Evolutionary conservation across 768 basidiomycete species (phyloP), one percentile per base, ranked within the genome.

Genomic region (Hortiboletus campestris): DNA sequence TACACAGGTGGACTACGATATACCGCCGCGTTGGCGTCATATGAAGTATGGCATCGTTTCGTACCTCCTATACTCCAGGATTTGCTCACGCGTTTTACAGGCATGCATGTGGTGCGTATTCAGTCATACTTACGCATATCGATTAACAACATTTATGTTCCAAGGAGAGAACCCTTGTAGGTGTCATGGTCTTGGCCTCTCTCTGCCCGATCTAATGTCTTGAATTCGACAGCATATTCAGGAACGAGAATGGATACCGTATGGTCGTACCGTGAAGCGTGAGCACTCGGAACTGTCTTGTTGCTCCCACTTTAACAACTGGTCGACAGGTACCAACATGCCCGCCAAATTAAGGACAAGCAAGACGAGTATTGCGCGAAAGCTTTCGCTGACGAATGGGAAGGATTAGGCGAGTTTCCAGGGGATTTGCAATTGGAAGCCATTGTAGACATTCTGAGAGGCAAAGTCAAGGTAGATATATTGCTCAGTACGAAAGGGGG

Each of bases 401-500:
- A 72, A 3, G 73, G 69, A 4, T 66, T 84, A 31, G 77, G 75
- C 47, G 74, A 71, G 13, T 89, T 88, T 66, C 91, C 91, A 0
- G 80, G 88, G 38, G 78, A 82, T 48, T 67, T 90, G 51, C 80
- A 86, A 63, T 86, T 84, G 85, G 86, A 88, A 59, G 75, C 84
- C 0, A 72, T 90, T 8, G 82, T 88, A 0, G 88, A 91, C 50
- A 80, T 88, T 4, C 63, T 91, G 39, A 73, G 91, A 36, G 91
- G 91, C 3, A 79, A 80, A 43, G 88, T 91, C 63, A 91, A 87
- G 75, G 88, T 87, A 43, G 52, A 57, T 58, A 39, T 31, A 38
- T 12, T 19, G 1, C 22, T 32, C 22, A 4, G 10, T 22, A 28
- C 4, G 1, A 31, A 7, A 17, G 5, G 1, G 9, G 20, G 29